Base-by-base conservation (phyloP, 2,329 filamentous ascomycete genomes). In the Tolypocladium paradoxum region DNA sequence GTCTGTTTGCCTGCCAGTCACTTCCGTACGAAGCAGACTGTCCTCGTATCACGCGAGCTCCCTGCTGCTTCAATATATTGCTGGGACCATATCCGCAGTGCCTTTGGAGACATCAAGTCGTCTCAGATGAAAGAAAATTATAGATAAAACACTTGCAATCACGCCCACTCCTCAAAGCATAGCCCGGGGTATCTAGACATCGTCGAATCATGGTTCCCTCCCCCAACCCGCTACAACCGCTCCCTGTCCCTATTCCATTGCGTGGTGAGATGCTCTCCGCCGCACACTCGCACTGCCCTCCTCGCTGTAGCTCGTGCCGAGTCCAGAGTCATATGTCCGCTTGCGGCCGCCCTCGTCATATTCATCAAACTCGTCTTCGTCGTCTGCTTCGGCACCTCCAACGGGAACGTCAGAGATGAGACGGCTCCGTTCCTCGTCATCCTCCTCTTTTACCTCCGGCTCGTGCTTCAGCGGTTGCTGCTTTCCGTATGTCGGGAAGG, bases 291-390 rank as follows among this genome's bases (percentile, higher is more conserved):
- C 60, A 16, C 60, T 58, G 2, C 67, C 66, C 36, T 64, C 68
- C 40, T 74, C 72, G 55, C 71, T 73, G 55, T 70, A 76, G 56
- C 79, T 81, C 29, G 80, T 83, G 4, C 80, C 80, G 53, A 78
- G 63, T 0, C 78, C 79, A 20, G 73, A 76, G 59, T 78, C 75
- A 9, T 68, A 68, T 35, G 54, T 64, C 31, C 60, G 58, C 36
- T 53, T 60, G 36, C 53, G 61, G 12, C 60, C 59, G 22, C 58
- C 59, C 33, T 64, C 62, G 8, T 68, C 68, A n/a, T 63, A 65
- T n/a, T 71, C 68, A 31, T 74, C 70, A 31, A 68, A 58, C 18
- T 70, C 68, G 16, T 64, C 70, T 55, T 77, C 75, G 53, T 77
- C 76, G 54, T 76, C 76, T 2, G 72, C 75, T 55, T 76, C 75